Percentiles rank a stretch among this genome's conserved stretches.
Evolutionary conservation across 2,329 filamentous ascomycete species (phyloP).

Genomic region (Fusarium agapanthi): DNA sequence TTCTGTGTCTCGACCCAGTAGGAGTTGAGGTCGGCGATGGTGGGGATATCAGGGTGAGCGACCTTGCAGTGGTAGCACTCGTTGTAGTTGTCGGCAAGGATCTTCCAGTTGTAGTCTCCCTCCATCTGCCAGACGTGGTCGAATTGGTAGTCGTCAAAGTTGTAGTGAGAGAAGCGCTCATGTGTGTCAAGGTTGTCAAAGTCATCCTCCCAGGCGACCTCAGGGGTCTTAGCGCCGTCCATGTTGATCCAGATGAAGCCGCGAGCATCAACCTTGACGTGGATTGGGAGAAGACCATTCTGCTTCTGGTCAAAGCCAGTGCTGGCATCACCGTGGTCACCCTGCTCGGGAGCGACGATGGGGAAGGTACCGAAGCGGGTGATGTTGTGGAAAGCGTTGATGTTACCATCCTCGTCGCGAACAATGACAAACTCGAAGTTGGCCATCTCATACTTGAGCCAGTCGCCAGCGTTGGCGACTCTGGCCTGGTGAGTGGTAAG

Average conservation of each 20-base stretch:
- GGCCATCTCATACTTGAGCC: slow-evolving; percentile 62
- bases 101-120: slow-evolving; percentile 68
- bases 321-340: slow-evolving; percentile 58
- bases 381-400: slow-evolving; percentile 70
- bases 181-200: slow-evolving; percentile 59
- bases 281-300: slow-evolving; percentile 65
- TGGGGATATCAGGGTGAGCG: slow-evolving; percentile 65
- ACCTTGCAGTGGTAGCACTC: slow-evolving; percentile 72
- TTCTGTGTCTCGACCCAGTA: slow-evolving; percentile 61
- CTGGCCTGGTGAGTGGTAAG: slow-evolving; percentile 63
- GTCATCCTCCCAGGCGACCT: slow-evolving; percentile 61
- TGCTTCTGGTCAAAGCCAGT: slow-evolving; percentile 65
- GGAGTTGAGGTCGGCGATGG: slow-evolving; percentile 64
- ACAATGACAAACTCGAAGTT: slow-evolving; percentile 65
- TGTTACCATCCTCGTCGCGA: slow-evolving; percentile 58
- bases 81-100: slow-evolving; percentile 71
- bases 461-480: slow-evolving; percentile 63
- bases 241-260: slow-evolving; percentile 69
- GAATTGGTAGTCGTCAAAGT: slow-evolving; percentile 63
- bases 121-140: slow-evolving; percentile 67
- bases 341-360: slow-evolving; percentile 54
- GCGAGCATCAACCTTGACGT: slow-evolving; percentile 60
- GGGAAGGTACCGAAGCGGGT: slow-evolving; percentile 70
- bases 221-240: slow-evolving; percentile 55
- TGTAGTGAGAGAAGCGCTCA: slow-evolving; percentile 54